A percentile compares a stretch with the other conserved stretches of the same genome.
These are phyloP conservation scores for Pseudocercospora vitis DNA, from an alignment of 2,329 filamentous ascomycete genomes.

Conservation along the genomic window DNA sequence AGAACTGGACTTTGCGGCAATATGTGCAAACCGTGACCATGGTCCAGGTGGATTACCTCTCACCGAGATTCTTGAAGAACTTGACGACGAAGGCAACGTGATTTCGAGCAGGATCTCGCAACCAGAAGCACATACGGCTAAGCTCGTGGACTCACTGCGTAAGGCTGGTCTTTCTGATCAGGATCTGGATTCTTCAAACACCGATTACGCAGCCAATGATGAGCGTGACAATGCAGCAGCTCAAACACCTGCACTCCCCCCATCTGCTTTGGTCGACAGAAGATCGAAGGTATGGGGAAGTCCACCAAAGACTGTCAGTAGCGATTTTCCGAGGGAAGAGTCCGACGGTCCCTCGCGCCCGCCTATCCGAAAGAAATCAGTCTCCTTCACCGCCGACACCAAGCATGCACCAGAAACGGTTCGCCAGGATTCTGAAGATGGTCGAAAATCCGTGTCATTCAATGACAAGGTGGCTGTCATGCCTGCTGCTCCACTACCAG, in stretches of 20 bases:
- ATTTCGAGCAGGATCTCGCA: constrained; percentile 54
- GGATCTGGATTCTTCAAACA: constrained; percentile 20
- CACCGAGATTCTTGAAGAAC: constrained; percentile 86
- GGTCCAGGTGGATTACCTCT: constrained; percentile 66
- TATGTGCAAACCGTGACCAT: constrained; percentile 41
- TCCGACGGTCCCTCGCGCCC: constrained; percentile 13
- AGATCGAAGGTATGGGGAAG: neutral
- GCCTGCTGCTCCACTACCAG: constrained; percentile 37
- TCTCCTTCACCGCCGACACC: constrained; percentile 64
- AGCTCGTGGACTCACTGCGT: constrained; percentile 69
- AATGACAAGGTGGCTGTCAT: constrained; percentile 39
- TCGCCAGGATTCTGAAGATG: constrained; percentile 35
- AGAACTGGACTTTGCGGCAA: constrained; percentile 48
- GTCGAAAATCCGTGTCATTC: constrained; percentile 38
- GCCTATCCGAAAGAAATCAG: constrained; percentile 52
- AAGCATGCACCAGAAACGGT: constrained; percentile 47
- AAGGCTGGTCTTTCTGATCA: constrained; percentile 66
- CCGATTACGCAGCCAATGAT: constrained; percentile 13
- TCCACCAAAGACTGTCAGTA: constrained; percentile 7
- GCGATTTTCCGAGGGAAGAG: constrained; percentile 9
- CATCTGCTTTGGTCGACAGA: constrained; percentile 24
- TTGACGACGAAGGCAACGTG: constrained; percentile 88
- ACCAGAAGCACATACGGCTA: constrained; percentile 66
- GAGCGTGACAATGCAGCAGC: constrained; percentile 11
- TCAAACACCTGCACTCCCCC: constrained; percentile 6